Conservation (phyloP, 495 filamentous ascomycete species). For the Hypoxylon subgilvum region DNA sequence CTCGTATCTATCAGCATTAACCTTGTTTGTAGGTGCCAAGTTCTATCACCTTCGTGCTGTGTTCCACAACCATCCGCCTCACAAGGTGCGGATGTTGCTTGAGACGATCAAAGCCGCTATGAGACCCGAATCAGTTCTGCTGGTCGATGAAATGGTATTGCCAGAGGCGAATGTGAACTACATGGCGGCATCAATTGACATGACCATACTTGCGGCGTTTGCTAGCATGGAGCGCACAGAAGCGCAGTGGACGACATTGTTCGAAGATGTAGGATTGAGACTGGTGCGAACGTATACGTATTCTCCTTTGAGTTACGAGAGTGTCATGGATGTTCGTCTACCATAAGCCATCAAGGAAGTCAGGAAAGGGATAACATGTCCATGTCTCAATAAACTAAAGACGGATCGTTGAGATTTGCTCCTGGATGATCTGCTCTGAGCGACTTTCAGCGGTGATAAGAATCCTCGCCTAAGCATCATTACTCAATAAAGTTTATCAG, state of each 20-base stretch:
- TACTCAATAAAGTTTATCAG: too few relatives aligned
- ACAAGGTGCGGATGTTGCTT: slow-evolving; percentile 44
- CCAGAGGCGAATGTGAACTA: slow-evolving; percentile 18
- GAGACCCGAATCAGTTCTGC: slow-evolving; percentile 44
- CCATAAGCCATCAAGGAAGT: too few relatives aligned
- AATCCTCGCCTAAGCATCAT: too few relatives aligned
- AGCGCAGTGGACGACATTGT: neutral
- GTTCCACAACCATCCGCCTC: slow-evolving; percentile 50
- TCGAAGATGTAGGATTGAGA: slow-evolving; percentile 27
- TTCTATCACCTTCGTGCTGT: slow-evolving; percentile 54
- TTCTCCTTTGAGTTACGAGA: slow-evolving; percentile 7
- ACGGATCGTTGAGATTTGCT: too few relatives aligned
- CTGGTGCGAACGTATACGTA: slow-evolving; percentile 50
- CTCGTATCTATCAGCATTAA: neutral
- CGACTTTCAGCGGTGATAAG: too few relatives aligned
- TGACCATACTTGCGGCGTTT: slow-evolving; percentile 13
- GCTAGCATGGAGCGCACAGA: slow-evolving; percentile 7
- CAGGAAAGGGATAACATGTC: too few relatives aligned
- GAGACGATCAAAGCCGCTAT: slow-evolving; percentile 43
- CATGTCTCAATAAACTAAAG: too few relatives aligned
- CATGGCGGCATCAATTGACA: slow-evolving; percentile 3
- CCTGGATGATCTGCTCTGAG: too few relatives aligned
- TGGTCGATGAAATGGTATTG: slow-evolving; percentile 53
- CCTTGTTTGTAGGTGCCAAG: slow-evolving; percentile 35
- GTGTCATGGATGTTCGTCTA: slow-evolving; percentile 24